Base-by-base conservation (phyloP, 2,329 filamentous ascomycete genomes). In the Plenodomus biglobosus region DNA sequence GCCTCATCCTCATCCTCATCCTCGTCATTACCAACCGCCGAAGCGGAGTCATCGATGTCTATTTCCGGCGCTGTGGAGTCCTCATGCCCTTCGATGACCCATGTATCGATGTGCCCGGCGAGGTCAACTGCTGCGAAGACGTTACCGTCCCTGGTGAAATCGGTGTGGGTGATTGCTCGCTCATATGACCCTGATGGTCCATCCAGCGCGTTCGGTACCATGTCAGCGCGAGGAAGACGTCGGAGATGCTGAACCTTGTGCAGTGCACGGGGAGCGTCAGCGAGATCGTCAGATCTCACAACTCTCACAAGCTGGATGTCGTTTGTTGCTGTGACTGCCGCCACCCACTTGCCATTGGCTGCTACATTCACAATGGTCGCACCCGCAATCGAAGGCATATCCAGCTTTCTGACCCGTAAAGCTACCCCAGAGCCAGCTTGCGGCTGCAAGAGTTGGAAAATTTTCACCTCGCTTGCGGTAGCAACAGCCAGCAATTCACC, bases 41-140 rank as follows among this genome's bases (percentile, higher is more conserved):
- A 57, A 3, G 58, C 50, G 17, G 69, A 62, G 37, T 73, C 73
- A 27, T 61, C 61, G 38, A 68, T 59, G 20, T 76, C 68, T 24
- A 75, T 67, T 53, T 71, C 65, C 32, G 73, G 67, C 18, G 77
- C 73, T 13, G 72, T 74, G 2, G 65, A 55, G 56, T 83, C 79
- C 59, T 81, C 76, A 51, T 80, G 70, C 32, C 80, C 80, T 64
- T 83, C 80, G 45, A 95, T 73, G 1, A 90, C 75, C 88, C 92
- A 99, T 16, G 86, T 90, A 66, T 97, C 92, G 24, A 97, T 78
- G 70, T 86, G 90, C 37, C 94, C 94, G 37, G 87, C 85, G 43
- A 96, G 73, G 69, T 96, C 92, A 40, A 87, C 85, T 22, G 85
- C 83, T 8, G 87, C 91, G 39, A 97, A 76, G 53, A 95, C 82